phyloP scores from a whole-genome alignment of 2,329 filamentous ascomycete species.

The Cucurbitaria berberidis region DNA sequence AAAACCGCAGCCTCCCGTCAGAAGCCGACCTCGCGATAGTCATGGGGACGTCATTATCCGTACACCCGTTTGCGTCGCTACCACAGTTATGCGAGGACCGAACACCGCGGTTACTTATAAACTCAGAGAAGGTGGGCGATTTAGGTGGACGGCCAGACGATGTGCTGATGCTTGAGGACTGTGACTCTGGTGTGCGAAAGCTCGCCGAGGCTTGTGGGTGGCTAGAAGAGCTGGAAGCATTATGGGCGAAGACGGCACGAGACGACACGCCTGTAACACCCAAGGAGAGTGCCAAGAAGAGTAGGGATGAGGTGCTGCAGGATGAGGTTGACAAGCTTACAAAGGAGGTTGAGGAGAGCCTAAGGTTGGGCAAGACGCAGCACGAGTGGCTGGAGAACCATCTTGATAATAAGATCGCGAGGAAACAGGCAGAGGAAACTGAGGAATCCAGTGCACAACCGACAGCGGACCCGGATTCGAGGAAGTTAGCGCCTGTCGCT shows the following conservation, averaged over 20 bases:
- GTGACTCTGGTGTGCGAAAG: conserved; percentile 79
- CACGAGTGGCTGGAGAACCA: conserved; percentile 45
- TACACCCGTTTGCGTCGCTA: conserved; percentile 87
- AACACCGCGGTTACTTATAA: conserved; percentile 82
- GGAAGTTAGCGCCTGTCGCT: conserved; percentile 11
- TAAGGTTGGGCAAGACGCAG: conserved; percentile 45
- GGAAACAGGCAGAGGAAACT: conserved; percentile 16
- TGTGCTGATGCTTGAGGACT: conserved; percentile 81
- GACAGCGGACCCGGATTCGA: conserved; percentile 9
- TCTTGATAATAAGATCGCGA: conserved; percentile 36
- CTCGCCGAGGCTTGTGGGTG: conserved; percentile 84
- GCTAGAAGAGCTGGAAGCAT: conserved; percentile 77
- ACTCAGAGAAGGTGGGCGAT: conserved; percentile 80
- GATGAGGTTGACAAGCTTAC: conserved; percentile 66
- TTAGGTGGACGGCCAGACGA: conserved; percentile 82
- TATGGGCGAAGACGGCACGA: conserved; percentile 71
- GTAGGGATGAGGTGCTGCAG: conserved; percentile 62
- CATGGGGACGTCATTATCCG: conserved; percentile 85
- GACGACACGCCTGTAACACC: conserved; percentile 42
- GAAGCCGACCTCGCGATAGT: conserved; percentile 80
- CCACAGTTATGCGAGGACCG: conserved; percentile 67
- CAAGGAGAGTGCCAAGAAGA: conserved; percentile 49
- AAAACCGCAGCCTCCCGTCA: conserved; percentile 60
- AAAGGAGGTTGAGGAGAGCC: conserved; percentile 62
- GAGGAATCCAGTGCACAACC: conserved; percentile 2